phyloP scores from a whole-genome alignment of 495 filamentous ascomycete genomes.

The Beverwykella pulmonaria region DNA sequence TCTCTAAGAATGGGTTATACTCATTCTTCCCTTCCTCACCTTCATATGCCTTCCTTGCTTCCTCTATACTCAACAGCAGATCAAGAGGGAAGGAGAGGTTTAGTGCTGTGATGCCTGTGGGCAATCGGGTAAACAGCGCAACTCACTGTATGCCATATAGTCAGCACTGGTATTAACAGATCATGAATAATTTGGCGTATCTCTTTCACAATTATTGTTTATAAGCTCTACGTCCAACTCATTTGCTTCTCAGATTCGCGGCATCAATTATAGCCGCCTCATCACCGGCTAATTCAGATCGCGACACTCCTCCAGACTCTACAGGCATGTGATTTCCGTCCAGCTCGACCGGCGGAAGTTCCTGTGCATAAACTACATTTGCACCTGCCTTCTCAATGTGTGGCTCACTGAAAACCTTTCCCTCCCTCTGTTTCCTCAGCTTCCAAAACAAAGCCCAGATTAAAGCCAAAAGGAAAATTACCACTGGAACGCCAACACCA shows the following conservation, averaged over 20 bases:
- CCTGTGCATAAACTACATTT: not conserved
- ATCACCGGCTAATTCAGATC: not conserved
- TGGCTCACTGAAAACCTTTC: not conserved
- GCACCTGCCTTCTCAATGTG: not conserved
- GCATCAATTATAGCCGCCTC: not conserved
- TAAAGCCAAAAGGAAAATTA: not conserved
- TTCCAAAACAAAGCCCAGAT: not conserved
- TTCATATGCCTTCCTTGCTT: too few species aligned
- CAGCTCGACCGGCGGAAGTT: not conserved
- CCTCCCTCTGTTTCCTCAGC: not conserved
- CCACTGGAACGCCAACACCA: slow-evolving; percentile 1
- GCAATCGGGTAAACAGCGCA: too few species aligned
- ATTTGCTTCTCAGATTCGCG: not conserved
- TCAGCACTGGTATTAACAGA: too few species aligned
- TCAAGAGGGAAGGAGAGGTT: too few species aligned
- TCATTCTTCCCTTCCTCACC: too few species aligned
- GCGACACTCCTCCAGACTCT: not conserved
- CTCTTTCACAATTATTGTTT: too few species aligned
- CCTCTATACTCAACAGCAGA: too few species aligned
- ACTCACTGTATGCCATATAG: too few species aligned
- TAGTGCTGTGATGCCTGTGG: too few species aligned
- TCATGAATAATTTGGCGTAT: too few species aligned
- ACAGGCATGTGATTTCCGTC: not conserved
- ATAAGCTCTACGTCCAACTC: too few species aligned
- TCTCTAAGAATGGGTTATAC: too few species aligned